Percentiles rank a stretch among this genome's conserved stretches.
Evolutionary conservation across 176 grass and related monocot genomes (phyloP).

Genomic region (Puccinellia tenuiflora): DNA sequence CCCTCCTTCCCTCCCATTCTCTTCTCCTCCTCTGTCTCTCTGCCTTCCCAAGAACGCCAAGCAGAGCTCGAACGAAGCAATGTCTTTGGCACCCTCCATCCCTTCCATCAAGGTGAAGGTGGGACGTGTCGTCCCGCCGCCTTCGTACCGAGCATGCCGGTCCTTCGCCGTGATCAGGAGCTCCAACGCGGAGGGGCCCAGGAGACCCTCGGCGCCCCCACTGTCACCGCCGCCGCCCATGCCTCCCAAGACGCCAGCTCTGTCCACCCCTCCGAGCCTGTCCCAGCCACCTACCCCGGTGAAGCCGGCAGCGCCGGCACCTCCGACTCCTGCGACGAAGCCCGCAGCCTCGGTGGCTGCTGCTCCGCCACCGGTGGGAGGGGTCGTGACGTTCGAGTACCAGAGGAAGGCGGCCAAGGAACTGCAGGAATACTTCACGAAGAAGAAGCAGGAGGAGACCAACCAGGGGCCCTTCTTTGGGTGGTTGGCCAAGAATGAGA

Average conservation of each 20-base stretch:
- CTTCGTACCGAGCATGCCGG: constrained; percentile 27
- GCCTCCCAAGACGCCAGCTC: constrained; percentile 37
- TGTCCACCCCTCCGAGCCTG: constrained; percentile 47
- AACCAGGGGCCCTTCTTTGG: constrained; percentile 84
- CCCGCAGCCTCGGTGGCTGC: constrained; percentile 6
- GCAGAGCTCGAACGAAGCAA: constrained; percentile 26
- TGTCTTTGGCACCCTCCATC: constrained; percentile 81
- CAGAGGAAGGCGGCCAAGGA: constrained; percentile 98
- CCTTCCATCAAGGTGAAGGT: constrained; percentile 89
- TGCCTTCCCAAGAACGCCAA: background rate
- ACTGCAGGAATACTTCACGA: constrained; percentile 95
- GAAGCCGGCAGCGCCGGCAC: constrained; percentile 21
- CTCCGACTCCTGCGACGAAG: constrained; percentile 21
- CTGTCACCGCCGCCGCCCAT: constrained; percentile 57
- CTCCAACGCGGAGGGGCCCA: constrained; percentile 82
- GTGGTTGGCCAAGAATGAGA: constrained; percentile 82
- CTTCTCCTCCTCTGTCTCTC: background rate
- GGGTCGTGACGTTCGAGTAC: constrained; percentile 76
- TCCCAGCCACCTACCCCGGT: constrained; percentile 51
- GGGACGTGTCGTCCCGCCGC: constrained; percentile 10
- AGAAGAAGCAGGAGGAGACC: constrained; percentile 90
- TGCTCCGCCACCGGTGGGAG: constrained; percentile 20
- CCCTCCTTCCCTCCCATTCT: background rate
- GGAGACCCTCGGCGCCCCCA: constrained; percentile 76
- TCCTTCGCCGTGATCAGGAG: constrained; percentile 51